phyloP scores from a whole-genome alignment of 306 rosid species.

The Sphenostylis stenocarpa region DNA sequence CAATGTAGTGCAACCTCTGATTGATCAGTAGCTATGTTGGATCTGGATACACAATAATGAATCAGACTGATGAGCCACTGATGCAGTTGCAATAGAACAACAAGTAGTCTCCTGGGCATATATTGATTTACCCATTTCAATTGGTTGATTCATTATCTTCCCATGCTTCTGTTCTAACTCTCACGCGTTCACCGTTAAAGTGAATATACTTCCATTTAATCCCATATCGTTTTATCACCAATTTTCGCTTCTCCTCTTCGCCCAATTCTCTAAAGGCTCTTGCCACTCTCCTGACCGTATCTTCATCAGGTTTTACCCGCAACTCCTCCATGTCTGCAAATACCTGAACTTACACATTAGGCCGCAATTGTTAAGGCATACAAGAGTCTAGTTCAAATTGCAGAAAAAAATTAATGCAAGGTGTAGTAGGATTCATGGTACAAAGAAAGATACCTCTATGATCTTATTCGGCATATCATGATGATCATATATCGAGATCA shows the following conservation, averaged over 20 bases:
- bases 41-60: neutral
- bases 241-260: conserved; percentile 65
- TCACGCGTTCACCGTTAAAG: conserved; percentile 79
- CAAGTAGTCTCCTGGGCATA: conserved; percentile 2
- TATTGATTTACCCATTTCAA: conserved; percentile 24
- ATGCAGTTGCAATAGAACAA: neutral
- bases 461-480: conserved; percentile 63
- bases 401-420: conserved; percentile 10
- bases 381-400: neutral
- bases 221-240: conserved; percentile 62
- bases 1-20: neutral
- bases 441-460: conserved; percentile 56
- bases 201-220: conserved; percentile 84
- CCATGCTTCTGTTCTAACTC: conserved; percentile 56
- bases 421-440: neutral
- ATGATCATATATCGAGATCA: conserved; percentile 82
- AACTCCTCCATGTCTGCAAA: conserved; percentile 95
- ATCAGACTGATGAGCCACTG: conserved; percentile 7
- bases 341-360: conserved; percentile 47
- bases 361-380: conserved; percentile 14
- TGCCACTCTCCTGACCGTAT: conserved; percentile 72
- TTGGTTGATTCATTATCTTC: conserved; percentile 36
- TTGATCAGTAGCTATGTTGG: neutral
- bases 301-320: conserved; percentile 81
- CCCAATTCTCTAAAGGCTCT: conserved; percentile 58